Base-by-base conservation (phyloP, 768 basidiomycete species). In the Rhodotorula diobovata region DNA sequence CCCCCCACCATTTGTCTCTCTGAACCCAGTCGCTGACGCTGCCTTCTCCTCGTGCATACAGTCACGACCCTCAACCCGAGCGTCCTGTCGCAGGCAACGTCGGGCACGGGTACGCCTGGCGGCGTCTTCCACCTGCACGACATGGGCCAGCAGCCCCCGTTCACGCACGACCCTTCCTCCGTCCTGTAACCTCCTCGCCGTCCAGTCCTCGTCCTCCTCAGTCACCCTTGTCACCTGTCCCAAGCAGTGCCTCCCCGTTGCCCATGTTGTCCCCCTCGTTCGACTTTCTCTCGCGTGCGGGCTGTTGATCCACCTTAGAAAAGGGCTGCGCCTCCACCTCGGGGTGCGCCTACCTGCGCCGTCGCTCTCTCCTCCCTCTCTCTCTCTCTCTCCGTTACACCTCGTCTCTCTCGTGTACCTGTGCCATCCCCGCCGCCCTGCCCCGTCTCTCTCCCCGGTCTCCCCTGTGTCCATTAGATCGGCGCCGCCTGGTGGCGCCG, bases 101-200 rank as follows among this genome's bases (percentile, higher is more conserved):
- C 63, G 7, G 57, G 59, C 20, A 16, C 58, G 16, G 73, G 69
- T 20, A 74, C 69, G 6, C 69, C 69, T 14, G 50, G 50, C 41
- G 57, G 65, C 25, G 51, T 63, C 37, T 58, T 71, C 56, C 63
- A 57, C 28, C 55, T 71, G 23, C 66, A 45, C 37, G 73, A 70
- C 60, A 70, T 74, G 50, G 61, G 61, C 54, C 69, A 66, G 45
- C 67, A 73, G 34, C 72, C 67, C 0, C 71, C 67, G 9, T 69
- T 70, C 48, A 58, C 62, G 21, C 11, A 73, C 67, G 1, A 66
- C 67, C 63, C 63, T 63, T 30, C 68, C 72, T 2, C n/a, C 14
- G 18, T 2, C 41, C 12, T 66, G 63, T 18, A 46, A 50, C 23
- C 46, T 48, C 46, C 23, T 15, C 41, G 41, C 11, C 41, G 14